Conservation (phyloP, 2,329 filamentous ascomycete species). For the Gnomoniopsis sp. region DNA sequence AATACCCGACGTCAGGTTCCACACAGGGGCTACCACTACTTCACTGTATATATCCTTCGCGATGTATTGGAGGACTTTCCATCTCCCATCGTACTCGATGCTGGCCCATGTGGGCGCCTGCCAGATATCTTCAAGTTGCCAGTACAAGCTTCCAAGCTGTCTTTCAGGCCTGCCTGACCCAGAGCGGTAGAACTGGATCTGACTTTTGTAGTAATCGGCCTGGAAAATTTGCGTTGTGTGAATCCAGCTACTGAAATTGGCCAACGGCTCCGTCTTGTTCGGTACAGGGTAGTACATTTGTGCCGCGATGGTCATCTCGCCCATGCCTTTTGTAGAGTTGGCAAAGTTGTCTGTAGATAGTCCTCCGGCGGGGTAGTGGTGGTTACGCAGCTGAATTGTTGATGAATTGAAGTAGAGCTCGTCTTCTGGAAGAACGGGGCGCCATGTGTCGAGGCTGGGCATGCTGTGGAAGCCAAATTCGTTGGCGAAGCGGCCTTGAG, state of each 20-base stretch:
- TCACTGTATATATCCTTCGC: constrained; percentile 55
- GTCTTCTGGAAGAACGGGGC: constrained; percentile 44
- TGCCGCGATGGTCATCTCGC: constrained; percentile 56
- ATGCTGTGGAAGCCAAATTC: constrained; percentile 64
- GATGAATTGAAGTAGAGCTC: constrained; percentile 57
- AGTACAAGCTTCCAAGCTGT: constrained; percentile 59
- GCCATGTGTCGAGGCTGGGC: constrained; percentile 58
- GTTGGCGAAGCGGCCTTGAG: constrained; percentile 57
- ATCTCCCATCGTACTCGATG: constrained; percentile 60
- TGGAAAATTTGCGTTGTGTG: constrained; percentile 63
- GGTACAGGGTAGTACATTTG: constrained; percentile 55
- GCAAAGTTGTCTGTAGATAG: constrained; percentile 42
- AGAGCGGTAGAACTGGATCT: constrained; percentile 60
- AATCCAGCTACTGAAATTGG: constrained; percentile 61
- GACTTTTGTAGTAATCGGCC: constrained; percentile 56
- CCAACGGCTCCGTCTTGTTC: constrained; percentile 46
- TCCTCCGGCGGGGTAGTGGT: constrained; percentile 52
- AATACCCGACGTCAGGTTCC: constrained; percentile 45
- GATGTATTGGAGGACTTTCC: constrained; percentile 60
- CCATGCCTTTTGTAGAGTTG: constrained; percentile 42
- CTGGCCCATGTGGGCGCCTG: constrained; percentile 62
- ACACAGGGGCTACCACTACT: constrained; percentile 58
- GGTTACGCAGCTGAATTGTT: constrained; percentile 53
- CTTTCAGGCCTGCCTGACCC: constrained; percentile 55
- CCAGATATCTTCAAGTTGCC: constrained; percentile 65